A percentile compares a stretch with the other conserved stretches of the same genome.
Conservation (phyloP, 768 basidiomycete species). For the Leccinum variicolor region DNA sequence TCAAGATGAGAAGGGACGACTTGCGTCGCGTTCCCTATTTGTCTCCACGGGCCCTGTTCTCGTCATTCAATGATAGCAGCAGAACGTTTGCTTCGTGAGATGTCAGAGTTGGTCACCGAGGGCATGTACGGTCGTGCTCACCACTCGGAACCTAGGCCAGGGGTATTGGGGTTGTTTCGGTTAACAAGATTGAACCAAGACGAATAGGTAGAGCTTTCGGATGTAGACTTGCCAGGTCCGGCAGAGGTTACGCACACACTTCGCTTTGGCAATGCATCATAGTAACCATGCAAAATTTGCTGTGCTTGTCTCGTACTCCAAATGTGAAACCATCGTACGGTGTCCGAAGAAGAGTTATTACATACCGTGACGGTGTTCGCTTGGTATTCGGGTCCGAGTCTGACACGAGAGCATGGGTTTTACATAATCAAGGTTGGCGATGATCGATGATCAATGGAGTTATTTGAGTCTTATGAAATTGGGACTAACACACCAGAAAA, state of each 20-base stretch:
- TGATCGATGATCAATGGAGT: neutral
- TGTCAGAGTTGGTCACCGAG: neutral
- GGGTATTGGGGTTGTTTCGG: neutral
- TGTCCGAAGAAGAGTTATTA: too few relatives aligned
- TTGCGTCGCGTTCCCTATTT: neutral
- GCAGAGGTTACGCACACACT: neutral
- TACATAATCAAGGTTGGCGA: neutral
- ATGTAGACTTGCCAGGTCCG: neutral
- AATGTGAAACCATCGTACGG: neutral
- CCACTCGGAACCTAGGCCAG: neutral
- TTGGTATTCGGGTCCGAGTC: conserved; percentile 13
- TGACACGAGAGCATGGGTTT: neutral
- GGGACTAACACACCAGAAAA: conserved; percentile 41
- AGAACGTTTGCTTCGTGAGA: neutral
- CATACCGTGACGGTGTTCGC: too few relatives aligned
- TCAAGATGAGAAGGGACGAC: neutral
- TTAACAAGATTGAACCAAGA: neutral
- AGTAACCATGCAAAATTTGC: conserved; percentile 23
- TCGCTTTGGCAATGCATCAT: conserved; percentile 38
- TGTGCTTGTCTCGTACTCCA: neutral
- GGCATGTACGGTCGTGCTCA: neutral
- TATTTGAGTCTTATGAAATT: neutral
- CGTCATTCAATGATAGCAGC: neutral
- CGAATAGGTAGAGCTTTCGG: neutral
- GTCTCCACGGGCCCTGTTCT: neutral